These are phyloP conservation scores for Skeletonema costatum DNA, from an alignment of 108 stramenopile species.

Conservation along the genomic window DNA sequence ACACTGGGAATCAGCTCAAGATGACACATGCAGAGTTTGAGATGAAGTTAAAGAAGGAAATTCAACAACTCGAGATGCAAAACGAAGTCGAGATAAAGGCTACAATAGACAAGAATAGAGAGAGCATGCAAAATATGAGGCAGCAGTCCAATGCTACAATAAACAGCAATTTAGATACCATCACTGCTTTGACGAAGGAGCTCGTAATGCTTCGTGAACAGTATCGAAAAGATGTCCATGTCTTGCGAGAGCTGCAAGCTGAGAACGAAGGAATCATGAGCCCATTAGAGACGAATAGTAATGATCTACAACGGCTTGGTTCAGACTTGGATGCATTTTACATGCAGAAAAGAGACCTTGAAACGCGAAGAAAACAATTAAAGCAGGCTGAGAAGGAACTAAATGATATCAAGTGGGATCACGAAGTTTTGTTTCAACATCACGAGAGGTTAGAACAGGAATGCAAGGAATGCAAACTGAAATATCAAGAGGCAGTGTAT, in stretches of 20 bases:
- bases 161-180: conserved; percentile 32
- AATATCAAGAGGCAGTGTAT: conserved; percentile 39
- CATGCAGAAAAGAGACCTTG: conserved; percentile 28
- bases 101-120: conserved; percentile 16
- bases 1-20: conserved; percentile 22
- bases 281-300: conserved; percentile 27
- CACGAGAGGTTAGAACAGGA: conserved; percentile 27
- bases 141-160: conserved; percentile 20
- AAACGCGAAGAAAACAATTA: conserved; percentile 28
- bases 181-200: conserved; percentile 29
- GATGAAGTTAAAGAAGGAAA: conserved; percentile 22
- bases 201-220: conserved; percentile 25
- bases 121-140: conserved; percentile 24
- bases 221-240: conserved; percentile 24
- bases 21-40: conserved; percentile 7
- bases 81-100: conserved; percentile 25
- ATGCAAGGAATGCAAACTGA: conserved; percentile 22
- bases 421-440: conserved; percentile 49
- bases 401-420: conserved; percentile 42
- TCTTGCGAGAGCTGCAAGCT: conserved; percentile 22
- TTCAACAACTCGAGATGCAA: conserved; percentile 12
- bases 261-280: conserved; percentile 25
- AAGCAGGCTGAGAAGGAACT: conserved; percentile 30
- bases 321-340: conserved; percentile 13
- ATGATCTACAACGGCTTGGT: conserved; percentile 14